A percentile compares a stretch with the other conserved stretches of the same genome.
Conservation (phyloP, 2,329 filamentous ascomycete genomes). For the Diaporthe vaccinii region DNA sequence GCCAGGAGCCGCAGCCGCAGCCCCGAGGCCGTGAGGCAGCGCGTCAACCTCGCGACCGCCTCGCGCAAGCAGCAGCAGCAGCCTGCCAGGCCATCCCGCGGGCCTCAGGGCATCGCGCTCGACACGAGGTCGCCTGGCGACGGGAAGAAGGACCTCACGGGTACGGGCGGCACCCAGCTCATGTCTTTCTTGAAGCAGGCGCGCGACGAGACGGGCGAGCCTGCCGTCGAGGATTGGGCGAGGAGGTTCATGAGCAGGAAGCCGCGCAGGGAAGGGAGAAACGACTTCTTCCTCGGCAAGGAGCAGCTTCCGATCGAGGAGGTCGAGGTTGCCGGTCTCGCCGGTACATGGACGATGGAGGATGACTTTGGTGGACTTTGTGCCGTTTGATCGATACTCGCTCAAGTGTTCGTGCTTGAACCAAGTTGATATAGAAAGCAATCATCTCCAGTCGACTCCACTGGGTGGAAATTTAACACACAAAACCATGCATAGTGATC, state of each 20-base stretch:
- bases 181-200: conserved; percentile 98
- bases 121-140: conserved; percentile 46
- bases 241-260: conserved; percentile 69
- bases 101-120: conserved; percentile 47
- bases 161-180: conserved; percentile 92
- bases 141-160: conserved; percentile 76
- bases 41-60: conserved; percentile 74
- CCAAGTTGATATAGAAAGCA: background rate
- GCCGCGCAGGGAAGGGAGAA: conserved; percentile 62
- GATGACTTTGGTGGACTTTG: conserved; percentile 79
- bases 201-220: conserved; percentile 94
- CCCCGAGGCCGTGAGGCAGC: conserved; percentile 63
- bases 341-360: conserved; percentile 90
- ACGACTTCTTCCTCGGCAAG: conserved; percentile 72
- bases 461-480: rapidly evolving
- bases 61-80: conserved; percentile 56
- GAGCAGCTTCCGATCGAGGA: conserved; percentile 61
- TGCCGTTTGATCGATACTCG: conserved; percentile 56
- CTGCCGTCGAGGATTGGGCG: conserved; percentile 79
- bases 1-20: conserved; percentile 72
- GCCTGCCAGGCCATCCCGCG: conserved; percentile 28
- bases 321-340: conserved; percentile 75
- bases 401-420: background rate
- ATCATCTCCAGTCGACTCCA: background rate
- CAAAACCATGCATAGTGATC: background rate